Base-by-base conservation (phyloP, 140 eudicot genomes). In the Stevia rebaudiana region DNA sequence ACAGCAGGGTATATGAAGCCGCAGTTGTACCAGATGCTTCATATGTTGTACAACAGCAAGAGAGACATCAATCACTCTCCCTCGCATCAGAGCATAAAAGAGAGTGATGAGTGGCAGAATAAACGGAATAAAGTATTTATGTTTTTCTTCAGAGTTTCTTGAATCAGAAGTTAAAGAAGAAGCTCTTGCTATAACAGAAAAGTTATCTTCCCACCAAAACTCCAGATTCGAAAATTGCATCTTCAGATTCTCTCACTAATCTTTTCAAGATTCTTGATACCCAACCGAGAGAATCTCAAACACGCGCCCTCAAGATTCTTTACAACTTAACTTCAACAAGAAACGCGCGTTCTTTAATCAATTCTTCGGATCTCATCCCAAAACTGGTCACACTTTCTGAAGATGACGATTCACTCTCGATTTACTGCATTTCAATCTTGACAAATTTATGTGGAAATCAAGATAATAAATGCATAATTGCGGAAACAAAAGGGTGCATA, bases 401-500 rank as follows among this genome's bases (percentile, higher is more conserved):
- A 65, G 81, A 88, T 41, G 63, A 31, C 3, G 72, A 43, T 1
- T 53, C 67, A 2, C 72, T 85, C 70, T 80, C 84, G 6, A 69
- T 68, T 15, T 68, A 81, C 69, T 83, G 95, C 67, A 24, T 85
- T 28, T 48, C 53, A 21, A 88, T 91, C 62, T 58, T 91, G 79
- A 80, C 72, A 12, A 83, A 83, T 9, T 35, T 87, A 73, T 81
- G 84, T 33, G 72, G 70, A 24, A 68, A 46, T 8, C 83, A 71
- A 65, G 78, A 70, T 30, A 73, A 75, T 42, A 77, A 78, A 64
- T 70, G 59, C 21, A 40, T 64, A 0, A 68, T 85, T 19, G 88
- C 77, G 9, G 81, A 75, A 63, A 85, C 95, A 5, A 60, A 83
- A 1, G 96, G 96, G 55, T 84, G 95, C 44, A 57, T 91, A 25